Base-by-base conservation (phyloP, 768 basidiomycete genomes). In the Boletus reticulatus region DNA sequence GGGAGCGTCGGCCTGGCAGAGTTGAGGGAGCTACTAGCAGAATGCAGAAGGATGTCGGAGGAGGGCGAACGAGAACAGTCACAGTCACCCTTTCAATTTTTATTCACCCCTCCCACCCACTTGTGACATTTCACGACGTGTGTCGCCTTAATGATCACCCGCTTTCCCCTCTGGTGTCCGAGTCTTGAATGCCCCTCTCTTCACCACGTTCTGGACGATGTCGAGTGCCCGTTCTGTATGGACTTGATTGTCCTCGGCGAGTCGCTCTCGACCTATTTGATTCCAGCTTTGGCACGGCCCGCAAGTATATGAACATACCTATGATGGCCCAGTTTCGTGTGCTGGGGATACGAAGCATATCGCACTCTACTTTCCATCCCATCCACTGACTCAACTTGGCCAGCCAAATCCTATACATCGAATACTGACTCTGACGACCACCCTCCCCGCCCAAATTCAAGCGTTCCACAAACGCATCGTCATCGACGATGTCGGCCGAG, bases 321-420 rank as follows among this genome's bases (percentile, higher is more conserved):
- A 96, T 72, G 48, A 97, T 80, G 0, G 88, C 91, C 93, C 94
- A 97, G 66, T 94, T 94, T 55, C 93, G 81, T 39, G 96, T 97
- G 68, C 90, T 93, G 1, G 95, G 95, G 13, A 98, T 95, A 56
- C 96, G 77, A 61, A 98, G 70, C 24, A 77, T 82, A 71, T 98
- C 96, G 52, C 84, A 84, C 70, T 97, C 95, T 13, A 94, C 78
- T 56, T 82, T 77, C 90, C 94, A 98, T 4, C 95, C 96, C 67
- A 85, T 89, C 63, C 83, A 74, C 53, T 82, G 62, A 42, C 85
- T 87, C 56, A 92, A 68, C 52, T 78, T 78, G 0, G 91, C 92
- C 34, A 98, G 73, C 90, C 92, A 98, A 52, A 92, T 85, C 20
- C 94, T 77, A 74, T 96, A 98, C 66, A 79, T 79, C 53, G 87